phyloP scores from a whole-genome alignment of 176 grass and related monocot genomes.

The Aegilops umbellulata region DNA sequence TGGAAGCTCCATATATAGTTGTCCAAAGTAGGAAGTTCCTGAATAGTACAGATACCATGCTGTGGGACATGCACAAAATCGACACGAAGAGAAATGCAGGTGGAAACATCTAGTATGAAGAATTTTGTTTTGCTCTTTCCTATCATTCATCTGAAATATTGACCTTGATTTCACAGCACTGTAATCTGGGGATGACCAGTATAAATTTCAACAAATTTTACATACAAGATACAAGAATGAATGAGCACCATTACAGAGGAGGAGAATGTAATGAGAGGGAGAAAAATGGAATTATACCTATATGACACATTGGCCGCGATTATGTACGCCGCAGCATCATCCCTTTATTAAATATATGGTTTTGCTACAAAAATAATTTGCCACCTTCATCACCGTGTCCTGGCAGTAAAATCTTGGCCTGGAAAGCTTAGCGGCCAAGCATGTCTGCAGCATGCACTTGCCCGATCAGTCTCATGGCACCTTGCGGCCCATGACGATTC shows the following conservation, averaged over 20 bases:
- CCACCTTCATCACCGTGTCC: conserved; percentile 28
- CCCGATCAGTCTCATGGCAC: conserved; percentile 44
- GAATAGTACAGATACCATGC: conserved; percentile 1
- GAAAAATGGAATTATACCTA: conserved; percentile 53
- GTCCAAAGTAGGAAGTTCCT: neutral
- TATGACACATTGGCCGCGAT: conserved; percentile 43
- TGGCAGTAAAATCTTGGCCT: conserved; percentile 40
- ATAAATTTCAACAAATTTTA: conserved; percentile 43
- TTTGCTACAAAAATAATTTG: conserved; percentile 37
- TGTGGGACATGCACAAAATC: neutral
- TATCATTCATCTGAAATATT: conserved; percentile 36
- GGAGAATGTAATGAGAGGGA: conserved; percentile 7
- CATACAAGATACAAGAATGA: conserved; percentile 42
- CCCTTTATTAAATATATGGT: conserved; percentile 50
- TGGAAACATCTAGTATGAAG: neutral
- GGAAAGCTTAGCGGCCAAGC: conserved; percentile 55
- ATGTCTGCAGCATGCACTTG: conserved; percentile 39
- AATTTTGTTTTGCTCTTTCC: neutral
- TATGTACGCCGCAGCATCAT: conserved; percentile 59
- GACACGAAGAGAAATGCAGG: neutral
- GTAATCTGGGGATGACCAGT: conserved; percentile 30
- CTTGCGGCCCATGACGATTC: conserved; percentile 60
- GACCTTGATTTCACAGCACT: conserved; percentile 29
- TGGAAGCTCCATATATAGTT: neutral
- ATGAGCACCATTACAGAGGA: conserved; percentile 23